A percentile compares a stretch with the other conserved stretches of the same genome.
phyloP scores from a whole-genome alignment of 352 stramenopile species.

The Phytophthora chlamydospora region DNA sequence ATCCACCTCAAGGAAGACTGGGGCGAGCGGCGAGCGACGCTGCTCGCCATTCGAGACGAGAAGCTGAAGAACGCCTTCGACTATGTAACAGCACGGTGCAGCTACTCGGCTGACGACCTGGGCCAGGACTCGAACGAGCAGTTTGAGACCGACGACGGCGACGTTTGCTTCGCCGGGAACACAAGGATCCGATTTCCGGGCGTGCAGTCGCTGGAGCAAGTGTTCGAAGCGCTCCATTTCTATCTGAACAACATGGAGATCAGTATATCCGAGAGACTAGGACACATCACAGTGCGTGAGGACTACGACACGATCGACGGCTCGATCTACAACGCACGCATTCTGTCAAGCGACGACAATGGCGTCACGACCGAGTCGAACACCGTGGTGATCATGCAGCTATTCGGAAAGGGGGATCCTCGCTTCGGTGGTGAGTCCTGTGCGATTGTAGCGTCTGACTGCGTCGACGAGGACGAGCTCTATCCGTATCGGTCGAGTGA shows the following conservation, averaged over 20 bases:
- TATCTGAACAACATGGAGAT: constrained; percentile 56
- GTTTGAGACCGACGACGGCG: constrained; percentile 33
- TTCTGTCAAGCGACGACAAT: constrained; percentile 24
- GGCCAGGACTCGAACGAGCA: constrained; percentile 23
- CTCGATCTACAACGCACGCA: constrained; percentile 31
- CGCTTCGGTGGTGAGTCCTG: constrained; percentile 21
- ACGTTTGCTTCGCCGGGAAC: constrained; percentile 29
- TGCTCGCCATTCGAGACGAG: constrained; percentile 23
- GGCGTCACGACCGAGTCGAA: constrained; percentile 33
- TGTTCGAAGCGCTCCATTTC: constrained; percentile 45
- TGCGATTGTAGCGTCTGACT: constrained; percentile 38
- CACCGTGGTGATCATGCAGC: constrained; percentile 25
- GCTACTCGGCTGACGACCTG: constrained; percentile 9
- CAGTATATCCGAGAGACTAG: constrained; percentile 42
- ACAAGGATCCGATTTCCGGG: constrained; percentile 34
- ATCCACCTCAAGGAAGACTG: constrained; percentile 31
- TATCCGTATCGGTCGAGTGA: constrained; percentile 31
- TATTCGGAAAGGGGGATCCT: constrained; percentile 19
- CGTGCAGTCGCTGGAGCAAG: constrained; percentile 35
- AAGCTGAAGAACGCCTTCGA: constrained; percentile 30
- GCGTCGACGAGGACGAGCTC: constrained; percentile 23
- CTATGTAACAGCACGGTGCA: constrained; percentile 32
- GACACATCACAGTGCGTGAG: constrained; percentile 39
- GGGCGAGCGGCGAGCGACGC: constrained; percentile 12
- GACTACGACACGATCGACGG: constrained; percentile 34